phyloP scores from a whole-genome alignment of 164 flowering plant genomes.

The Dillenia turbinata region DNA sequence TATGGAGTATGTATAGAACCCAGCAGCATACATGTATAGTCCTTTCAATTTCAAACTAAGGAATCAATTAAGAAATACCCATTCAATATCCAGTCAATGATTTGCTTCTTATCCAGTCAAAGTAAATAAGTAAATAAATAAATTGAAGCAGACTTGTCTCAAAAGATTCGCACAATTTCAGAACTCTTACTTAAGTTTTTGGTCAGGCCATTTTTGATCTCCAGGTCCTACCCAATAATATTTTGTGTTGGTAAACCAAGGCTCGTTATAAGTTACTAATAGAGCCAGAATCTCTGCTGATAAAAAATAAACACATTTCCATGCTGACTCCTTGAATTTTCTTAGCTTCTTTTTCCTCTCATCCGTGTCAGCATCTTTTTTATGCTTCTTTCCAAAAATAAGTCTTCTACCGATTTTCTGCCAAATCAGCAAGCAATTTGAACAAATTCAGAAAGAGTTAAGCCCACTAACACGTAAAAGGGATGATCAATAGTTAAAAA shows the following conservation, averaged over 20 bases:
- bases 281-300: slow-evolving; percentile 85
- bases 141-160: too few species aligned
- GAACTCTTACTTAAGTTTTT: slow-evolving; percentile 69
- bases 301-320: slow-evolving; percentile 87
- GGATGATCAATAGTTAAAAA: not conserved
- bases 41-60: slow-evolving; percentile 80
- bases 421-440: slow-evolving; percentile 14
- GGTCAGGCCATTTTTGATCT: slow-evolving; percentile 89
- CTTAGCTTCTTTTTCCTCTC: slow-evolving; percentile 57
- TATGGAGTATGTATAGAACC: slow-evolving; percentile 87
- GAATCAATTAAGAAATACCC: not conserved
- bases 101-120: too few species aligned
- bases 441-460: not conserved
- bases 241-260: slow-evolving; percentile 84
- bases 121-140: too few species aligned
- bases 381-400: slow-evolving; percentile 50
- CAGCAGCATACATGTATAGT: slow-evolving; percentile 79
- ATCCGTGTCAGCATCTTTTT: slow-evolving; percentile 18
- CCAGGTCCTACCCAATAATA: slow-evolving; percentile 94
- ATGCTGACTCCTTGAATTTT: slow-evolving; percentile 95
- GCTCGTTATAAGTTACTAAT: slow-evolving; percentile 78
- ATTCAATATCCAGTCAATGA: too few species aligned
- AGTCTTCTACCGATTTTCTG: slow-evolving; percentile 60
- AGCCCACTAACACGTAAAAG: not conserved
- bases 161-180: not conserved